Conservation (phyloP, 2,329 filamentous ascomycete species). For the Aspergillus versicolor region DNA sequence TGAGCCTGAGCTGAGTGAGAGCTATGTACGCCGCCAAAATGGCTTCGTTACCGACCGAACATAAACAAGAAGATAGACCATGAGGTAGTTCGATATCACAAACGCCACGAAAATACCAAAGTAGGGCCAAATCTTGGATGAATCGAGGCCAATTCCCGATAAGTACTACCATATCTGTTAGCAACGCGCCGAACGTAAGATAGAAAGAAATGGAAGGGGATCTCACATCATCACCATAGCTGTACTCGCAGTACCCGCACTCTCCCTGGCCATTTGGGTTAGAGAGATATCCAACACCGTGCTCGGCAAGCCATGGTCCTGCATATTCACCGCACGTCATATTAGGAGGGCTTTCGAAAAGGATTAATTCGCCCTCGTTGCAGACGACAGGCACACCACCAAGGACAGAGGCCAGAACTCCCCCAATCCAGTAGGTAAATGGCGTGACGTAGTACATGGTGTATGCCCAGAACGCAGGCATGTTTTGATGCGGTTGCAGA, state of each 20-base stretch:
- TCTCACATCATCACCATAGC: slow-evolving; percentile 33
- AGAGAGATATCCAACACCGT: slow-evolving; percentile 70
- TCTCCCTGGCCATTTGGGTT: slow-evolving; percentile 58
- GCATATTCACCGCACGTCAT: slow-evolving; percentile 74
- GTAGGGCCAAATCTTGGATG: slow-evolving; percentile 36
- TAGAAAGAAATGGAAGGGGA: background rate
- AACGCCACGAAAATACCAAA: slow-evolving; percentile 36
- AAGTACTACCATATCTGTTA: slow-evolving; percentile 26
- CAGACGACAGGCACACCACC: slow-evolving; percentile 65
- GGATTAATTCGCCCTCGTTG: slow-evolving; percentile 61
- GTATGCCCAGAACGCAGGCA: slow-evolving; percentile 73
- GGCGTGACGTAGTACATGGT: slow-evolving; percentile 85
- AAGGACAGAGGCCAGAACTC: slow-evolving; percentile 75
- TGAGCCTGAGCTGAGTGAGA: background rate
- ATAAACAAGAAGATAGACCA: slow-evolving; percentile 36
- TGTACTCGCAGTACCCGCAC: slow-evolving; percentile 81
- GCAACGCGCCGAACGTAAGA: background rate
- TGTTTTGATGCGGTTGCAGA: slow-evolving; percentile 72
- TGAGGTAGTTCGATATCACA: slow-evolving; percentile 34
- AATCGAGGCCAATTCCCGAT: slow-evolving; percentile 28
- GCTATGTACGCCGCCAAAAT: slow-evolving; percentile 21
- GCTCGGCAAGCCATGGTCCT: slow-evolving; percentile 62
- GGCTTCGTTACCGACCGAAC: slow-evolving; percentile 32
- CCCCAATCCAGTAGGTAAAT: slow-evolving; percentile 78
- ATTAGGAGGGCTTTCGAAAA: slow-evolving; percentile 65